Base-by-base conservation (phyloP, 768 basidiomycete species). In the Leccinum imitatum region DNA sequence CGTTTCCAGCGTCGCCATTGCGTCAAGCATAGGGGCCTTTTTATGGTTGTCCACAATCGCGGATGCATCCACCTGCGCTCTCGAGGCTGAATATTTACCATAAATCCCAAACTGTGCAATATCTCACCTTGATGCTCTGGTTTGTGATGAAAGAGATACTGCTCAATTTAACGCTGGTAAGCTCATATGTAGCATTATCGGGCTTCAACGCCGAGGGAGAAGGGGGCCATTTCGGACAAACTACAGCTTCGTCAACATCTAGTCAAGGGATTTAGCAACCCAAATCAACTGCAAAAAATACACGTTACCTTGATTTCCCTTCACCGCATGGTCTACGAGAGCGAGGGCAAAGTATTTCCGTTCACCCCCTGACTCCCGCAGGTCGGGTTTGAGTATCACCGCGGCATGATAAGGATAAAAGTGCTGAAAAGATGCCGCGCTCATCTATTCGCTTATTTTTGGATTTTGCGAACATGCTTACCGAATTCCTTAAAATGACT, bases 201-300 rank as follows among this genome's bases (percentile, higher is more conserved):
- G 82, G 78, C 3, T 77, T 61, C 15, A 89, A 69, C 1, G 74
- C 76, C 19, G 73, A 71, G 1, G 87, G 78, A 2, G 66, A 69
- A 3, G 89, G 84, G 0, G 92, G 93, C 94, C 94, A 98, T 46
- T 70, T 73, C 3, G 97, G 97, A 10, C 90, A 79, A 15, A 93
- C 72, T 6, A 78, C 76, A 61, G 83, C 78, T 30, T 71, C 68
- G 47, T 87, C 81, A 33, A 84, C 67, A 66, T 90, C 93, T 93
- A 58, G 31, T 39, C 33, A 5, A 31, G 54, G 44, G 27, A 10
- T 58, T 33, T 25, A n/a, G 54, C 52, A 37, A 47, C 47, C 21
- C 13, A 33, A 6, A 35, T 54, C 27, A 37, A 39, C 31, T 17
- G 19, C 9, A 27, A 41, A 2, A 14, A 10, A 41, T 47, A 14